Evolutionary conservation across 352 stramenopile genomes (phyloP), one percentile per base, ranked within the genome.

Genomic region (Phytophthora litchii): DNA sequence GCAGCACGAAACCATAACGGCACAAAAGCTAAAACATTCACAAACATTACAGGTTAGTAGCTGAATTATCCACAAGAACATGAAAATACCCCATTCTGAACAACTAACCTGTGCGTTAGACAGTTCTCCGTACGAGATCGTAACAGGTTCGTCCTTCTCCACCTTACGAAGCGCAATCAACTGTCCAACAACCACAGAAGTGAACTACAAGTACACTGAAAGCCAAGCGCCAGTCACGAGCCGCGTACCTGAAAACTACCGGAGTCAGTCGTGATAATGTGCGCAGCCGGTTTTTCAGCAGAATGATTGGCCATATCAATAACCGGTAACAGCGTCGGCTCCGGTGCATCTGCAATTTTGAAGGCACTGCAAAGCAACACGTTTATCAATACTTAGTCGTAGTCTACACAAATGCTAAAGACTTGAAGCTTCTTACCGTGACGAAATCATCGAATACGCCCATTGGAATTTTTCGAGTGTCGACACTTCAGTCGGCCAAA

Each of bases 231-330:
- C 23, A 3, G 23, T 10, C 21, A 67, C 19, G 10, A 32, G 20
- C 21, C 2, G 54, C 53, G 21, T 20, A 92, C 82, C 72, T 80
- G 60, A 42, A 81, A 92, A 25, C 53, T 60, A 12, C 73, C 72
- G 6, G 66, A 49, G 2, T 78, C 64, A 16, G 53, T 67, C 41
- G 71, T 79, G 10, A 76, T 55, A 59, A 92, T 92, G 40, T 69
- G 68, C 2, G 82, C 80, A 0, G 67, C 64, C 2, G 80, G 76
- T 12, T 72, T 60, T 5, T 54, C 52, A 11, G 59, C 59, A 9
- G 78, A 67, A 49, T 92, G 80, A 67, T 92, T 92, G 20, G 78
- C 82, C 82, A 92, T 92, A 52, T 92, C 80, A 51, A 92, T 92
- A 12, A 89, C 80, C 1, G 82, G 82, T 17, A 92, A 62, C 10